phyloP scores from a whole-genome alignment of 2,329 filamentous ascomycete genomes.

The Venturia asperata region DNA sequence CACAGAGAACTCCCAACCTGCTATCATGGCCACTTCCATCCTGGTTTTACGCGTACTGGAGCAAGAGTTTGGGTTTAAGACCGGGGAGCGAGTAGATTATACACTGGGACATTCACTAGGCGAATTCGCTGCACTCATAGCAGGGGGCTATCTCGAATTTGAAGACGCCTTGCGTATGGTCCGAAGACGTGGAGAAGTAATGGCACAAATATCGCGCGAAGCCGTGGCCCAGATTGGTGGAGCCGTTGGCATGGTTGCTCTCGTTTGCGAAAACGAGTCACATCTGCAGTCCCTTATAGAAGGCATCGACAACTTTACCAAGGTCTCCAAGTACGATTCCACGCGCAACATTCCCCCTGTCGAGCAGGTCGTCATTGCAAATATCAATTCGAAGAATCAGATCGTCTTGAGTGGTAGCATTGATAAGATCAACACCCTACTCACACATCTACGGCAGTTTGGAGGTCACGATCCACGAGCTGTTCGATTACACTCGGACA shows the following conservation, averaged over 20 bases:
- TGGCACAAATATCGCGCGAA: constrained; percentile 66
- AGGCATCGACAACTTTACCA: constrained; percentile 73
- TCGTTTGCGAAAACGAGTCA: constrained; percentile 72
- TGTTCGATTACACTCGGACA: constrained; percentile 78
- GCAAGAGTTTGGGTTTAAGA: constrained; percentile 71
- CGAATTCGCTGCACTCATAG: constrained; percentile 86
- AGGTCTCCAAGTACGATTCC: constrained; percentile 61
- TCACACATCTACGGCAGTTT: constrained; percentile 82
- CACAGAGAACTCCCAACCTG: constrained; percentile 85
- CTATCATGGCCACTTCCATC: constrained; percentile 92
- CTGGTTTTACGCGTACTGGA: constrained; percentile 84
- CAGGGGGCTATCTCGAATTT: constrained; percentile 72
- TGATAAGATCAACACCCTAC: constrained; percentile 68
- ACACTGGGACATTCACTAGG: constrained; percentile 86
- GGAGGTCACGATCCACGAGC: constrained; percentile 85
- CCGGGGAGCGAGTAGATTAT: constrained; percentile 65
- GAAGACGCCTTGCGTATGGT: constrained; percentile 72
- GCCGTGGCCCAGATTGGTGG: constrained; percentile 63
- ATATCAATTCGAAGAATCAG: constrained; percentile 93
- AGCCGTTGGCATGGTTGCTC: constrained; percentile 88
- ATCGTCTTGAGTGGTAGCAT: constrained; percentile 89
- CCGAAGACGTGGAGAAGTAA: constrained; percentile 68
- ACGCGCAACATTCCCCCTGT: constrained; percentile 64
- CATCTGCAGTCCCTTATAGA: constrained; percentile 63
- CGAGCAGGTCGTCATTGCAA: constrained; percentile 82